Evolutionary conservation across 768 basidiomycete genomes (phyloP), one percentile per base, ranked within the genome.

Genomic region (Auricularia auricula-judae): DNA sequence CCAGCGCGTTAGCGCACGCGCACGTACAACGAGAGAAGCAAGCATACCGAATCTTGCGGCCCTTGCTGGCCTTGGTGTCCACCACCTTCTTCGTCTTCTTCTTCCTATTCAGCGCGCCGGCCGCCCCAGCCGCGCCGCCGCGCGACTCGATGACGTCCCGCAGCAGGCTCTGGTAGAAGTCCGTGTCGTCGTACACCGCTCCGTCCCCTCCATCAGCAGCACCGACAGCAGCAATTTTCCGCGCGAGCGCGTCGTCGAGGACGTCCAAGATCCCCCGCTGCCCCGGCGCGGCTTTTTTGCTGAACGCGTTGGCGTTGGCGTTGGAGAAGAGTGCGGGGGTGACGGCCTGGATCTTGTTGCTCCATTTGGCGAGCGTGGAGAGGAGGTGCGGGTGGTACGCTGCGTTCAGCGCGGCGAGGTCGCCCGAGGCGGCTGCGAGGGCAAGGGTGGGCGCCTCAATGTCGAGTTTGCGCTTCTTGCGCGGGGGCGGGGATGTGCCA

Each of bases 51-150:
- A 99, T 76, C 74, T 94, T 96, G 65, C 96, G 81, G 3, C 97
- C 97, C 77, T 98, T 98, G 76, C 89, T 93, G 8, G 93, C 96
- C 69, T 88, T 93, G 0, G 93, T 92, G 72, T 99, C 96, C n/a
- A 96, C 91, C 39, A 73, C 74, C 62, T 80, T 76, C 72, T 86
- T 90, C 74, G 88, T 89, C 77, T 88, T 88, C 29, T 83, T 81
- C 74, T 85, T 90, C 71, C 83, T 86, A 69, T 85, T 84, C 65
- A 82, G 85, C 71, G 90, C 34, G 29, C 63, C 51, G n/a, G 62
- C 34, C 11, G 59, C 63, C 21, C 36, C 59, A 44, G 43, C 63
- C 36, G 74, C 75, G 4, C 76, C 78, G 18, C 75, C 72, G 62
- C 78, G 75, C 12, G 88, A 75, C 67, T 95, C 92, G 63, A 98